Percentiles rank a stretch among this genome's conserved stretches.
phyloP scores from a whole-genome alignment of 495 filamentous ascomycete genomes.

The Poronia punctata region DNA sequence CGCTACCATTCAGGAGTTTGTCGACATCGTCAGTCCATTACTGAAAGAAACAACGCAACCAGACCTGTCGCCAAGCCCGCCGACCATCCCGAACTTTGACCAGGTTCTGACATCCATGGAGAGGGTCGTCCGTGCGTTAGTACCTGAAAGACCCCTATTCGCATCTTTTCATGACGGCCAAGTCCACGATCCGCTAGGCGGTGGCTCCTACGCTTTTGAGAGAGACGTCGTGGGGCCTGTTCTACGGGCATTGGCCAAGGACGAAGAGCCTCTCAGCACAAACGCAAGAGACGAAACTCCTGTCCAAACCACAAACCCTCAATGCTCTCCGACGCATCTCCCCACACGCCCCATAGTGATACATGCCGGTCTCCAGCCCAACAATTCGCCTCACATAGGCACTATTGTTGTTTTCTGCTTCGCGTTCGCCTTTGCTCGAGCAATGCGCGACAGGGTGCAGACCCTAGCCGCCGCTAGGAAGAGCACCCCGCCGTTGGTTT shows the following conservation, averaged over 20 bases:
- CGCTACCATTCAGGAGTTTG: neutral
- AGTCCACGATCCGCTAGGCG: conserved; percentile 15
- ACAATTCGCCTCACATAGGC: conserved; percentile 23
- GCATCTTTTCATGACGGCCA: conserved; percentile 13
- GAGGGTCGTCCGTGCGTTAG: conserved; percentile 1
- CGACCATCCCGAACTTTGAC: neutral
- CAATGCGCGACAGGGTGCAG: conserved; percentile 9
- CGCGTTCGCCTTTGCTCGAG: conserved; percentile 20
- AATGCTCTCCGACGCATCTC: no score
- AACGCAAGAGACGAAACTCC: neutral
- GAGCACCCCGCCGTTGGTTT: conserved; percentile 7
- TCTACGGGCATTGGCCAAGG: conserved; percentile 2
- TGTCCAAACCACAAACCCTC: neutral
- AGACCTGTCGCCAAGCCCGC: neutral
- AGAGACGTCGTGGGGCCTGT: conserved; percentile 9
- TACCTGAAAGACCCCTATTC: conserved; percentile 2
- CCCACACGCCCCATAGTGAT: conserved; percentile 18
- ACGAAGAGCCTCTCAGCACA: neutral
- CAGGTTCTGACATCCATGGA: conserved; percentile 5
- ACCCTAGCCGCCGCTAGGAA: neutral
- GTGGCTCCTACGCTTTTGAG: conserved; percentile 13
- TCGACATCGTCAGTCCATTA: neutral
- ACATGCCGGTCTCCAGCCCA: conserved; percentile 23
- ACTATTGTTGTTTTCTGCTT: conserved; percentile 23
- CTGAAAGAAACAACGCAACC: neutral